Base-by-base conservation (phyloP, 2,329 filamentous ascomycete species). In the Stachybotrys chlorohalonatus region DNA sequence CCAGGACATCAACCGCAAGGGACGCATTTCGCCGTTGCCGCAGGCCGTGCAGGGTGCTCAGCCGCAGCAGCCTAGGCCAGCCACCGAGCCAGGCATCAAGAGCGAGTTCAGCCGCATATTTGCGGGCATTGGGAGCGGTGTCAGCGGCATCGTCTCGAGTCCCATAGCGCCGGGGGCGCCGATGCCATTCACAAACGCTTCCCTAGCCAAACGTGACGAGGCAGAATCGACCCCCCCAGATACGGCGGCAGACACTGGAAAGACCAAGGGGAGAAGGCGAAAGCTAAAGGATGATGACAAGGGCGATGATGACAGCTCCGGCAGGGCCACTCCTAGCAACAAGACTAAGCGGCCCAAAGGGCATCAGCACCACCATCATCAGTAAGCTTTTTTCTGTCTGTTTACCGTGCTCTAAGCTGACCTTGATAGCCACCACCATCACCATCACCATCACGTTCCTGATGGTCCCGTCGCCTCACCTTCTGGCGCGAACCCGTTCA, bases 61-160 rank as follows among this genome's bases (percentile, higher is more conserved):
- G 68, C 84, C 86, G 15, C 88, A 91, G 62, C 82, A 88, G 46
- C 81, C 88, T 53, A 89, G 88, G 4, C 89, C 90, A 6, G 83
- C 85, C 13, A 88, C 86, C 15, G 91, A 96, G 68, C 88, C 90
- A 11, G 88, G 88, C 48, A 95, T 96, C 65, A 96, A 96, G 76
- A 95, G 86, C 66, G 93, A 96, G 68, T 92, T 96, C 67, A 92
- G 92, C 31, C 86, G 90, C 58, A 95, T 96, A 79, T 96, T 96
- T 71, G 90, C 90, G 16, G 93, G 93, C n/a, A 90, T 97, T 60
- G 92, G 77, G 56, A 81, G 75, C 60, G 81, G 76, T 57, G 76
- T 80, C 36, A 76, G 71, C 57, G 74, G 70, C 47, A 75, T 80
- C 56, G 71, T 76, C 42, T 76, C 79, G 13, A 82, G 79, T 61